A percentile compares a stretch with the other conserved stretches of the same genome.
Conservation (phyloP, 257 asterid genomes). For the Plantago ovata region DNA sequence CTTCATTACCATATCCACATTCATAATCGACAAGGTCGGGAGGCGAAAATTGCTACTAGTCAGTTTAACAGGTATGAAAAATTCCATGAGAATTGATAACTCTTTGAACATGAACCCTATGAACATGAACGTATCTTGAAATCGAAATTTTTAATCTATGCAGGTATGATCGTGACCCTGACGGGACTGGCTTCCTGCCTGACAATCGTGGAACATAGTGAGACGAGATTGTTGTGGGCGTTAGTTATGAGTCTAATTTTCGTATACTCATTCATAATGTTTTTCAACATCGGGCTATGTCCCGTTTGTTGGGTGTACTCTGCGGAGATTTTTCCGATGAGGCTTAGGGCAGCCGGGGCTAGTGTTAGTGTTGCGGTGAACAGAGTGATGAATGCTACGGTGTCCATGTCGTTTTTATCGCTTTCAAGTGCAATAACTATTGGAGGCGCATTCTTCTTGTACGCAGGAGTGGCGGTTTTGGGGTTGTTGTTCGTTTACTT, state of each 20-base stretch:
- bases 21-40: constrained; percentile 53
- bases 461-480: constrained; percentile 36
- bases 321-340: constrained; percentile 61
- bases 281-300: constrained; percentile 64
- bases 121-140: neutral
- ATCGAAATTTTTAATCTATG: neutral
- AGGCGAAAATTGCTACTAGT: constrained; percentile 45
- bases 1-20: constrained; percentile 45
- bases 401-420: constrained; percentile 62
- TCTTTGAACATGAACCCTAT: no score
- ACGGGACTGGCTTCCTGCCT: constrained; percentile 49
- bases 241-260: constrained; percentile 47
- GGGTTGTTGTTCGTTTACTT: constrained; percentile 58
- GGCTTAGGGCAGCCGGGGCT: constrained; percentile 60
- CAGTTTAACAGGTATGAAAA: constrained; percentile 39
- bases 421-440: constrained; percentile 44
- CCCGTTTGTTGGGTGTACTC: constrained; percentile 88
- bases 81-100: no score
- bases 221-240: constrained; percentile 36
- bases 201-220: constrained; percentile 40
- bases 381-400: constrained; percentile 68
- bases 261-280: constrained; percentile 43
- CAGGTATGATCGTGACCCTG: constrained; percentile 52
- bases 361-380: constrained; percentile 62
- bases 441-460: constrained; percentile 61